phyloP scores from a whole-genome alignment of 352 stramenopile genomes.

The Phytopythium mirpurense region DNA sequence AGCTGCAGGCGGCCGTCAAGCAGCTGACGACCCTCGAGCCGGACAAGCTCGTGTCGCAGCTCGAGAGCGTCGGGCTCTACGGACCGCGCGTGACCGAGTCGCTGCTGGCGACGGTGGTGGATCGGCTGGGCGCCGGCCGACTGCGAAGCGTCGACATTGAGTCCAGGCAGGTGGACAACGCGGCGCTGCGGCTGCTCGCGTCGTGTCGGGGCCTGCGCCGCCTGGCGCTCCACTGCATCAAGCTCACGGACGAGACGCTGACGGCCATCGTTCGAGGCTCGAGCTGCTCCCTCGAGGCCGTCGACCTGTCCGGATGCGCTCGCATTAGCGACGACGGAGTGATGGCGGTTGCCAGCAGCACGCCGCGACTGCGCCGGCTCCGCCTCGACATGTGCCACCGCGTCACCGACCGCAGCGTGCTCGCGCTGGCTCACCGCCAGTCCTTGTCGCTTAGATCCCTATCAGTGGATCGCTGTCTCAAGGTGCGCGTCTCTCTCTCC shows the following conservation, averaged over 20 bases:
- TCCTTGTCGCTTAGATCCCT: conserved; percentile 31
- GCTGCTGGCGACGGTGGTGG: conserved; percentile 36
- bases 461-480: conserved; percentile 57
- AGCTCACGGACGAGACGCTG: conserved; percentile 53
- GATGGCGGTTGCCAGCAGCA: conserved; percentile 52
- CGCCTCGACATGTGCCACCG: conserved; percentile 80
- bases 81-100: conserved; percentile 44
- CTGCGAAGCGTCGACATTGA: conserved; percentile 54
- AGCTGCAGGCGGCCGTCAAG: conserved; percentile 41
- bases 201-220: conserved; percentile 26
- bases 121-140: conserved; percentile 26
- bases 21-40: conserved; percentile 19
- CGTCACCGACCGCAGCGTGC: conserved; percentile 62
- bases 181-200: conserved; percentile 30
- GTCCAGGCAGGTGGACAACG: conserved; percentile 65
- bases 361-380: conserved; percentile 36
- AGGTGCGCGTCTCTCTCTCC: conserved; percentile 20
- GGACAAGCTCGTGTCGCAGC: conserved; percentile 17
- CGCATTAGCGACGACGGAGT: conserved; percentile 77
- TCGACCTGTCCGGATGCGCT: conserved; percentile 75
- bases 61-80: conserved; percentile 55
- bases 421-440: conserved; percentile 38
- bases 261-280: conserved; percentile 26
- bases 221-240: conserved; percentile 66
- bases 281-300: conserved; percentile 29